These are phyloP conservation scores for Tephrocybe sp. DNA, from an alignment of 768 basidiomycete species.

Conservation along the genomic window DNA sequence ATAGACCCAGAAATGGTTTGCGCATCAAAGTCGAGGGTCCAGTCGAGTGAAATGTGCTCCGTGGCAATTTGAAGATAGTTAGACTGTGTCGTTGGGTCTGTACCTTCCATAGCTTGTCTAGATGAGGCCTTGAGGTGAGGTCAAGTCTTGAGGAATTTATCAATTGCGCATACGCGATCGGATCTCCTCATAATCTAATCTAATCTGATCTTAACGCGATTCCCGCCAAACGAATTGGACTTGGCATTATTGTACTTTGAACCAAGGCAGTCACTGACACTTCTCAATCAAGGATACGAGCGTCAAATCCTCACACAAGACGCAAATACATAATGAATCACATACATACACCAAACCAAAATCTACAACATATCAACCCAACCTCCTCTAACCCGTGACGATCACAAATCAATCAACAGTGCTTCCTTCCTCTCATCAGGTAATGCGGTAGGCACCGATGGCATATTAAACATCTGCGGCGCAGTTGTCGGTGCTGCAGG, in stretches of 20 bases:
- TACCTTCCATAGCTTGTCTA: too few species aligned
- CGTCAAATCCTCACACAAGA: too few species aligned
- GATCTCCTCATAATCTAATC: too few species aligned
- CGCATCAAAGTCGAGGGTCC: conserved; percentile 71
- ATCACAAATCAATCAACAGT: conserved; percentile 50
- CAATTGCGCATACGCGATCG: too few species aligned
- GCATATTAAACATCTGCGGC: conserved; percentile 50
- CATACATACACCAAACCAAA: background rate
- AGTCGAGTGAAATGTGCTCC: conserved; percentile 69
- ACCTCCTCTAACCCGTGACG: background rate
- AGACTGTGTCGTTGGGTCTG: conserved; percentile 73
- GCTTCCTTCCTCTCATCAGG: conserved; percentile 68
- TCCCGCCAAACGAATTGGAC: too few species aligned
- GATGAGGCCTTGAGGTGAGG: too few species aligned
- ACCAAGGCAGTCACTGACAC: too few species aligned
- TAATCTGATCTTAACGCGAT: too few species aligned
- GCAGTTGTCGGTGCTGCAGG: conserved; percentile 60
- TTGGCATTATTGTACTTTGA: too few species aligned
- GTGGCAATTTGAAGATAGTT: conserved; percentile 73
- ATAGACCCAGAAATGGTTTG: conserved; percentile 53
- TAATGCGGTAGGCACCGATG: conserved; percentile 45
- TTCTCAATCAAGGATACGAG: too few species aligned
- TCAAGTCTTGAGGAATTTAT: too few species aligned
- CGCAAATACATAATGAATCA: too few species aligned
- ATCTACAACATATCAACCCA: background rate